Percentiles rank a stretch among this genome's conserved stretches.
Conservation (phyloP, 2,329 filamentous ascomycete genomes). For the Curvularia sp. region DNA sequence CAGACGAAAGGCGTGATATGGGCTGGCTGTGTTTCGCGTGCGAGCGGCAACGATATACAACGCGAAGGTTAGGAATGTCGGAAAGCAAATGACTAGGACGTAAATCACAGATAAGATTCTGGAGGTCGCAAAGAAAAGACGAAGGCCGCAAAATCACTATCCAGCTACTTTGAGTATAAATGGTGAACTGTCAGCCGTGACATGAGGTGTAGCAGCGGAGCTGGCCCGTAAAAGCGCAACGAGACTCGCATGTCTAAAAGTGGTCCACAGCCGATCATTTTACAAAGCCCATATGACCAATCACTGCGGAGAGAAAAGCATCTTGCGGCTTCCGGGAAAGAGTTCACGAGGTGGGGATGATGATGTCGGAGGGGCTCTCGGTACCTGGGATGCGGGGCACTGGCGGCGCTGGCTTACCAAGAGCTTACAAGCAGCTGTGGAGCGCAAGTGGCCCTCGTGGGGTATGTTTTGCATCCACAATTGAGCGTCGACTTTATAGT, state of each 20-base stretch:
- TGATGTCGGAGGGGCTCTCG: constrained; percentile 22
- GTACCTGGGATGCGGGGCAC: constrained; percentile 25
- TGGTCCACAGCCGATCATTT: constrained; percentile 12
- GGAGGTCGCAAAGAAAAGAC: not conserved
- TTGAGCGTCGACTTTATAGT: not conserved
- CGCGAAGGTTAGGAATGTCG: not conserved
- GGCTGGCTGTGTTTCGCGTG: not conserved
- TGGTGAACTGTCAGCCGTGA: constrained; percentile 5
- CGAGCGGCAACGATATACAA: not conserved
- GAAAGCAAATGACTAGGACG: not conserved
- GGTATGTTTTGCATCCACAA: not conserved
- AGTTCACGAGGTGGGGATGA: constrained; percentile 17
- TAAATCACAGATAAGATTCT: not conserved
- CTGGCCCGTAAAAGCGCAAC: constrained; percentile 12
- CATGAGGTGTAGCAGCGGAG: constrained; percentile 4
- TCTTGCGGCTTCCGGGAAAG: constrained; percentile 13
- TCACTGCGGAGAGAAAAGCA: not conserved
- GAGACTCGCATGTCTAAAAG: not conserved
- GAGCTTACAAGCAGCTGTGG: constrained; percentile 17
- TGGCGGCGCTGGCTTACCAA: constrained; percentile 17
- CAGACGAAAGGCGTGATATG: not conserved
- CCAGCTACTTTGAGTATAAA: not conserved
- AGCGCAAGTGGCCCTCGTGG: not conserved
- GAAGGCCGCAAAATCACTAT: too few species aligned
- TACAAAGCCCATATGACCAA: constrained; percentile 16